These are phyloP conservation scores for Aspergillus campestris DNA, from an alignment of 495 filamentous ascomycete genomes.

Conservation along the genomic window DNA sequence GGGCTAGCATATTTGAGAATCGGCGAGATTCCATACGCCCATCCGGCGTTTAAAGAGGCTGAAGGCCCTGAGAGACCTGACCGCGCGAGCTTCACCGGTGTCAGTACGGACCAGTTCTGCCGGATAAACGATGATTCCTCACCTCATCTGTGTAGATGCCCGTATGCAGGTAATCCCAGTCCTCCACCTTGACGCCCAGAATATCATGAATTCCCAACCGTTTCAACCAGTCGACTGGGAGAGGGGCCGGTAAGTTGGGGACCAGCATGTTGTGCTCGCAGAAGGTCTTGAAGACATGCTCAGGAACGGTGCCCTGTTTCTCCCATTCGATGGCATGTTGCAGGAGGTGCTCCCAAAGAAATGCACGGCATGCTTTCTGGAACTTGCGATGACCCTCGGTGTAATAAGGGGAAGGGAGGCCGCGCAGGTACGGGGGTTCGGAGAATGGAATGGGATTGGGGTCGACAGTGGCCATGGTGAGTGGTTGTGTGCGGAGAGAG, in stretches of 20 bases:
- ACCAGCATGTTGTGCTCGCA: conserved; percentile 54
- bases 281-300: conserved; percentile 53
- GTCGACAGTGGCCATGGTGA: conserved; percentile 26
- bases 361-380: conserved; percentile 59
- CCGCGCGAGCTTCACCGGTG: conserved; percentile 42
- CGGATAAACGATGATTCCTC: neutral
- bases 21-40: conserved; percentile 63
- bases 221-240: conserved; percentile 61
- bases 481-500: too few relatives aligned
- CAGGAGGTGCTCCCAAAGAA: conserved; percentile 51
- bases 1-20: conserved; percentile 58
- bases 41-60: conserved; percentile 55
- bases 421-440: conserved; percentile 62
- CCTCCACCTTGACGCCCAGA: conserved; percentile 61
- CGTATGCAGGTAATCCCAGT: conserved; percentile 66
- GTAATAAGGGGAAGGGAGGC: conserved; percentile 65
- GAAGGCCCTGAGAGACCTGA: conserved; percentile 54
- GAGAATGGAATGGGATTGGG: conserved; percentile 54
- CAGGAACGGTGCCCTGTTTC: conserved; percentile 48
- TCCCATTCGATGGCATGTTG: conserved; percentile 61
- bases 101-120: too few relatives aligned
- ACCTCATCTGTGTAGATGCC: conserved; percentile 62
- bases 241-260: conserved; percentile 54
- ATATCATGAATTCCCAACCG: conserved; percentile 55
- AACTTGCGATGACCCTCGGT: conserved; percentile 50